Percentiles rank a stretch among this genome's conserved stretches.
Evolutionary conservation across 108 stramenopile genomes (phyloP).

Genomic region (Skeletonema marinoi): DNA sequence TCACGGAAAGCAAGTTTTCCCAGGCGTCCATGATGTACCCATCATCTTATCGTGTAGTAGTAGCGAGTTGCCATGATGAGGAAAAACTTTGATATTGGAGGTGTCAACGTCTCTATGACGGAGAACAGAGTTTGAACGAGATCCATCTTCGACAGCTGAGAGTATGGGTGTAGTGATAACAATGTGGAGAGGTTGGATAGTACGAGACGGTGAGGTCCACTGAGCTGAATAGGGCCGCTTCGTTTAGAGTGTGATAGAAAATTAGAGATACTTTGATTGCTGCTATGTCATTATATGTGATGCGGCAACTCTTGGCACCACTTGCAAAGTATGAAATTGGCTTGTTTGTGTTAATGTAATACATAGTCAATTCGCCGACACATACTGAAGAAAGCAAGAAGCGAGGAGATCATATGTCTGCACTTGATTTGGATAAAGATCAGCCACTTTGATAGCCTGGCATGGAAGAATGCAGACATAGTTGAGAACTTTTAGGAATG

Average conservation of each 20-base stretch:
- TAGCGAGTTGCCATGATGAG: slow-evolving; percentile 9
- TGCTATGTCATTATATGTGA: too few relatives aligned
- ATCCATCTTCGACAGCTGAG: background rate
- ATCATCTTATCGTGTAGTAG: background rate
- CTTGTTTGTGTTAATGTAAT: too few relatives aligned
- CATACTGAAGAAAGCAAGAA: too few relatives aligned
- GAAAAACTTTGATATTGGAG: slow-evolving; percentile 14
- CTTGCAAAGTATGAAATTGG: too few relatives aligned
- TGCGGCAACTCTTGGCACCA: too few relatives aligned
- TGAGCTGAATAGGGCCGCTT: background rate
- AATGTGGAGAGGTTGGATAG: background rate
- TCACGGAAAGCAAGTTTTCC: background rate
- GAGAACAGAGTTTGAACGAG: background rate
- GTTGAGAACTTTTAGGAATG: slow-evolving; percentile 5
- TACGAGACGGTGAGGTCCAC: background rate
- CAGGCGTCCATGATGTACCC: background rate
- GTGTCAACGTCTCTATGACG: slow-evolving; percentile 31
- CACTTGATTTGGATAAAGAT: background rate
- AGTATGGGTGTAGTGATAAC: background rate
- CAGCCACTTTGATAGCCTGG: background rate
- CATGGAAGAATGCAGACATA: background rate
- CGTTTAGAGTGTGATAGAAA: too few relatives aligned
- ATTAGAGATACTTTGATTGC: too few relatives aligned
- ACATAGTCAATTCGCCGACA: too few relatives aligned
- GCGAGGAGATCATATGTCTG: too few relatives aligned